Evolutionary conservation across 495 filamentous ascomycete genomes (phyloP).

Genomic region (Penicillium bialowiezense): DNA sequence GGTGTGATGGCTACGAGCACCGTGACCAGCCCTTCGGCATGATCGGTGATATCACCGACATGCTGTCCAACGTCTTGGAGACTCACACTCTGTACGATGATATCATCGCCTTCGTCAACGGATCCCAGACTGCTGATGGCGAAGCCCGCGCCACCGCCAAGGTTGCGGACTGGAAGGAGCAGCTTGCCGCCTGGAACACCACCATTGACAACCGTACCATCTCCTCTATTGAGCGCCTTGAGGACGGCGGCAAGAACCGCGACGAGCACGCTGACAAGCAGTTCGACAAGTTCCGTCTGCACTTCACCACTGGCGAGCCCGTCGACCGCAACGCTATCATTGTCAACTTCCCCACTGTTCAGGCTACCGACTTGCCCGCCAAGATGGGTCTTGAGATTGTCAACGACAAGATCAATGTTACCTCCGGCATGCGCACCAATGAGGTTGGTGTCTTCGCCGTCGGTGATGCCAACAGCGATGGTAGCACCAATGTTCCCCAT

Average conservation of each 20-base stretch:
- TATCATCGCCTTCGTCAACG: constrained; percentile 52
- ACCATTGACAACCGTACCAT: constrained; percentile 55
- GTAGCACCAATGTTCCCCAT: constrained; percentile 57
- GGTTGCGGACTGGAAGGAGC: constrained; percentile 43
- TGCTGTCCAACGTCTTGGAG: constrained; percentile 43
- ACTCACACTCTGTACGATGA: constrained; percentile 44
- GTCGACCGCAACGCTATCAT: constrained; percentile 49
- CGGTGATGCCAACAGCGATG: constrained; percentile 56
- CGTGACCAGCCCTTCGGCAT: constrained; percentile 54
- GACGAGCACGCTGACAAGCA: constrained; percentile 33
- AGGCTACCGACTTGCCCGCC: constrained; percentile 34
- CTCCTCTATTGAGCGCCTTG: constrained; percentile 41
- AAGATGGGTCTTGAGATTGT: constrained; percentile 42
- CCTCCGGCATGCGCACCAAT: constrained; percentile 42
- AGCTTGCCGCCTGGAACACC: constrained; percentile 47
- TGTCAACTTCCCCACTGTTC: constrained; percentile 46
- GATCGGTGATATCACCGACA: constrained; percentile 42
- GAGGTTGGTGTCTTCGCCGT: constrained; percentile 51
- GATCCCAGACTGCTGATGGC: constrained; percentile 43
- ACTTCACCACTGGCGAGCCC: constrained; percentile 45
- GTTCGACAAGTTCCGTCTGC: constrained; percentile 51
- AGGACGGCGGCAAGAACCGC: constrained; percentile 34
- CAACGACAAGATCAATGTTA: constrained; percentile 44
- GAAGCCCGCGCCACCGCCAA: constrained; percentile 35
- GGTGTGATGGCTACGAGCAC: constrained; percentile 62